These are phyloP conservation scores for Candida sithepensis DNA, from an alignment of 805 yeast species.

Conservation along the genomic window DNA sequence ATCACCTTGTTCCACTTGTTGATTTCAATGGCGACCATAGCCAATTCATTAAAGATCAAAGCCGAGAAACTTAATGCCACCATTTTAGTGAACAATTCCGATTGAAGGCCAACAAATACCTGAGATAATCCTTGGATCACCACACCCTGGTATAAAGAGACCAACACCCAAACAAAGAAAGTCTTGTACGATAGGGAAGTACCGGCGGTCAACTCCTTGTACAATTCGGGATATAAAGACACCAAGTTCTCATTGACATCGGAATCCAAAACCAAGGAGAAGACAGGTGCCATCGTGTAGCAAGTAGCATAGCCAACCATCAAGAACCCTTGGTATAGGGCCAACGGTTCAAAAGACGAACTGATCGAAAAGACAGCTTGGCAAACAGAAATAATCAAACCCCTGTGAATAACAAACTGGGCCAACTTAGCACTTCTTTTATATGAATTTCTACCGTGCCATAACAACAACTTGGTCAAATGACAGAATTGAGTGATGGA, in stretches of 20 bases:
- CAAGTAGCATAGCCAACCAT: slow-evolving; percentile 98
- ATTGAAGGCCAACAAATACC: slow-evolving; percentile 58
- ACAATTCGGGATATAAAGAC: slow-evolving; percentile 87
- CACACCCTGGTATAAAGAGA: slow-evolving; percentile 88
- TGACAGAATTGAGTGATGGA: slow-evolving; percentile 90
- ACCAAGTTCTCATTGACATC: slow-evolving; percentile 91
- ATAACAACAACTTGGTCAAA: slow-evolving; percentile 76
- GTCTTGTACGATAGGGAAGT: slow-evolving; percentile 80
- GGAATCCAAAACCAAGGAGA: slow-evolving; percentile 83
- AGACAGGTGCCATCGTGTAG: slow-evolving; percentile 98
- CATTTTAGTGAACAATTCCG: slow-evolving; percentile 58
- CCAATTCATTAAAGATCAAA: slow-evolving; percentile 76
- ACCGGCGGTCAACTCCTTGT: slow-evolving; percentile 88
- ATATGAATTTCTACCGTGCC: slow-evolving; percentile 99
- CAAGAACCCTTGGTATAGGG: slow-evolving; percentile 91
- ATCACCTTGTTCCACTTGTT: slow-evolving; percentile 86
- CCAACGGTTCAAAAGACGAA: slow-evolving; percentile 88
- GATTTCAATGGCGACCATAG: slow-evolving; percentile 91
- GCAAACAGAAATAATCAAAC: slow-evolving; percentile 87
- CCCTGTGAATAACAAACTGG: slow-evolving; percentile 96
- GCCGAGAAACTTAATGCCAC: slow-evolving; percentile 86
- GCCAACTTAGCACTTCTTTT: slow-evolving; percentile 93
- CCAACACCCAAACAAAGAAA: slow-evolving; percentile 85
- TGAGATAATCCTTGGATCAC: slow-evolving; percentile 84
- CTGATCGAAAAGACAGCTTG: slow-evolving; percentile 90